Evolutionary conservation across 164 flowering plant genomes (phyloP).

Genomic region (Macadamia integrifolia): DNA sequence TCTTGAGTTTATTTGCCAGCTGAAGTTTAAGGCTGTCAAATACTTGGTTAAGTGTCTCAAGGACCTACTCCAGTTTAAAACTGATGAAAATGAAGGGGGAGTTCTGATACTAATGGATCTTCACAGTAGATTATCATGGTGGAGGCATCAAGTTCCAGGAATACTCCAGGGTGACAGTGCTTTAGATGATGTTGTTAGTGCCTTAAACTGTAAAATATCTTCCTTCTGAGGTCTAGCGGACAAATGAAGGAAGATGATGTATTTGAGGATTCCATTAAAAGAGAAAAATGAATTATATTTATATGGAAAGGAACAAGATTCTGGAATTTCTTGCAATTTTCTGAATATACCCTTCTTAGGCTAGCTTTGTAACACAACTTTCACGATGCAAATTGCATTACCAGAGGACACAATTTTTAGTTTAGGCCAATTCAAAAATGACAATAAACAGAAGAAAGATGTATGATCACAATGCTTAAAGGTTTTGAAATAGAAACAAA

Average conservation of each 20-base stretch:
- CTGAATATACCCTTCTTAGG: too few relatives aligned
- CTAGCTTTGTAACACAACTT: too few relatives aligned
- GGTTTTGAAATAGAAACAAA: neutral
- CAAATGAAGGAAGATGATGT: conserved; percentile 3
- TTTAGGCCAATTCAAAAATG: too few relatives aligned
- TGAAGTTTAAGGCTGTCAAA: conserved; percentile 30
- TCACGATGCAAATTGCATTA: too few relatives aligned
- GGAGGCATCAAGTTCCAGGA: conserved; percentile 47
- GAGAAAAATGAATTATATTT: neutral
- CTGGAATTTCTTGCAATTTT: too few relatives aligned
- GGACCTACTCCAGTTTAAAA: conserved; percentile 27
- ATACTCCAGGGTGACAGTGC: conserved; percentile 25
- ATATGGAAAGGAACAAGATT: too few relatives aligned
- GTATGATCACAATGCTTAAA: neutral
- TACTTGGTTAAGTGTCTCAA: conserved; percentile 16
- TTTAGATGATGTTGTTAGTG: conserved; percentile 26
- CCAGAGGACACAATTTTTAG: neutral
- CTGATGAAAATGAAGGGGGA: conserved; percentile 16
- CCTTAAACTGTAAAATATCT: conserved; percentile 24
- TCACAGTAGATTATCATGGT: conserved; percentile 33
- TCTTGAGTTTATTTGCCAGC: conserved; percentile 29
- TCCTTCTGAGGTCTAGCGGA: conserved; percentile 9
- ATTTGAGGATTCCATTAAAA: too few relatives aligned
- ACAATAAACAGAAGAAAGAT: neutral
- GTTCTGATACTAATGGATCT: conserved; percentile 34